phyloP scores from a whole-genome alignment of 768 basidiomycete genomes.

The Boletus subcaerulescens region DNA sequence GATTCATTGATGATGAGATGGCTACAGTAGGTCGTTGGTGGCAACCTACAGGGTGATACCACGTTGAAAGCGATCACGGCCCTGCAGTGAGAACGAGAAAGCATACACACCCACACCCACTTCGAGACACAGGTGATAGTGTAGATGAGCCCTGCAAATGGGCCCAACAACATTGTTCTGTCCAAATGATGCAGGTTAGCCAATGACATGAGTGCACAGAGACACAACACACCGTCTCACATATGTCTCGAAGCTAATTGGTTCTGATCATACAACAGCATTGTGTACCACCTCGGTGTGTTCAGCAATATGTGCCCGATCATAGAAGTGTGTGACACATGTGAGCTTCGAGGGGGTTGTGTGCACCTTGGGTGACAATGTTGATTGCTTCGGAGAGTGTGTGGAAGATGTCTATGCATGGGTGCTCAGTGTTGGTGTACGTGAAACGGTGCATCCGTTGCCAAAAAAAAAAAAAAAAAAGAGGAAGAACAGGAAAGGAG shows the following conservation, averaged over 20 bases:
- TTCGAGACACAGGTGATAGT: slow-evolving; percentile 53
- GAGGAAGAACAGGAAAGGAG: neutral
- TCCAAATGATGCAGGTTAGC: too few species aligned
- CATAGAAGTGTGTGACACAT: slow-evolving; percentile 78
- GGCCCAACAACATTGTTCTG: slow-evolving; percentile 76
- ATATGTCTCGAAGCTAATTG: slow-evolving; percentile 73
- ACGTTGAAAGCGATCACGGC: too few species aligned
- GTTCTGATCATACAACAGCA: slow-evolving; percentile 55
- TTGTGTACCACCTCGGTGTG: slow-evolving; percentile 85
- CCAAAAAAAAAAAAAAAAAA: neutral
- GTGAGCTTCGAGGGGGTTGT: slow-evolving; percentile 75
- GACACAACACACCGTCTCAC: slow-evolving; percentile 59
- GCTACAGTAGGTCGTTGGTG: too few species aligned
- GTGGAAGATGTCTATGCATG: slow-evolving; percentile 67
- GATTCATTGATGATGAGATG: too few species aligned
- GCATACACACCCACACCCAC: too few species aligned
- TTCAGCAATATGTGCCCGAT: slow-evolving; percentile 75
- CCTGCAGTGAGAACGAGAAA: too few species aligned
- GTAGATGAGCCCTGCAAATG: slow-evolving; percentile 83
- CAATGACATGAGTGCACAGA: too few species aligned
- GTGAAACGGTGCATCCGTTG: neutral
- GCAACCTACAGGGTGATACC: too few species aligned
- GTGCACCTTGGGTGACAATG: slow-evolving; percentile 61
- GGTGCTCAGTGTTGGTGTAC: too few species aligned
- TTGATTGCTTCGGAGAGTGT: slow-evolving; percentile 79